phyloP scores from a whole-genome alignment of 2,329 filamentous ascomycete species.

The Orbilia javanica region DNA sequence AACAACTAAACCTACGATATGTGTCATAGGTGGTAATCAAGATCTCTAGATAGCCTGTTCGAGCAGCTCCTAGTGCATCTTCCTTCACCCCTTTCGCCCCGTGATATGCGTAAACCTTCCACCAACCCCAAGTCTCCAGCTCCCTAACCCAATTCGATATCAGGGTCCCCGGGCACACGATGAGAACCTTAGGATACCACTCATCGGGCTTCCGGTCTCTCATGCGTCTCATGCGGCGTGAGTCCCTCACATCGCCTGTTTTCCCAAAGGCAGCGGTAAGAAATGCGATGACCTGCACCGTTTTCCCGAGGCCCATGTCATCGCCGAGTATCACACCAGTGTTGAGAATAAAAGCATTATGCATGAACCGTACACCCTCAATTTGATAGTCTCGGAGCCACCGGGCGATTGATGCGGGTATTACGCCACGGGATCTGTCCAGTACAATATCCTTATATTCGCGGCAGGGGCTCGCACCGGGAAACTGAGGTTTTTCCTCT shows the following conservation, averaged over 20 bases:
- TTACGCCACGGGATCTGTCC: constrained; percentile 79
- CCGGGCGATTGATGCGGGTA: constrained; percentile 89
- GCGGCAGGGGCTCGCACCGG: constrained; percentile 78
- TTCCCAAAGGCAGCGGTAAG: constrained; percentile 93
- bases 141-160: constrained; percentile 94
- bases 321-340: constrained; percentile 91
- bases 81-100: constrained; percentile 75
- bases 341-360: constrained; percentile 90
- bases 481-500: constrained; percentile 73
- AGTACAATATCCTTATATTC: constrained; percentile 81
- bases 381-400: constrained; percentile 94
- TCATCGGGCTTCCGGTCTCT: constrained; percentile 69
- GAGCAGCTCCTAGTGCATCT: constrained; percentile 78
- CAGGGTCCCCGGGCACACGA: constrained; percentile 88
- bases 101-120: constrained; percentile 87
- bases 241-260: constrained; percentile 86
- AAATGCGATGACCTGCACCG: constrained; percentile 94
- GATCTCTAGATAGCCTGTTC: constrained; percentile 82
- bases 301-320: constrained; percentile 98
- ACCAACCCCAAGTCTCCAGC: constrained; percentile 92
- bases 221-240: constrained; percentile 88
- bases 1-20: constrained; percentile 69
- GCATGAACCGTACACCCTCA: constrained; percentile 84
- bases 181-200: constrained; percentile 87
- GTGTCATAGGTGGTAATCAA: constrained; percentile 95